phyloP scores from a whole-genome alignment of 2,329 filamentous ascomycete species.

The Fusarium sp. region DNA sequence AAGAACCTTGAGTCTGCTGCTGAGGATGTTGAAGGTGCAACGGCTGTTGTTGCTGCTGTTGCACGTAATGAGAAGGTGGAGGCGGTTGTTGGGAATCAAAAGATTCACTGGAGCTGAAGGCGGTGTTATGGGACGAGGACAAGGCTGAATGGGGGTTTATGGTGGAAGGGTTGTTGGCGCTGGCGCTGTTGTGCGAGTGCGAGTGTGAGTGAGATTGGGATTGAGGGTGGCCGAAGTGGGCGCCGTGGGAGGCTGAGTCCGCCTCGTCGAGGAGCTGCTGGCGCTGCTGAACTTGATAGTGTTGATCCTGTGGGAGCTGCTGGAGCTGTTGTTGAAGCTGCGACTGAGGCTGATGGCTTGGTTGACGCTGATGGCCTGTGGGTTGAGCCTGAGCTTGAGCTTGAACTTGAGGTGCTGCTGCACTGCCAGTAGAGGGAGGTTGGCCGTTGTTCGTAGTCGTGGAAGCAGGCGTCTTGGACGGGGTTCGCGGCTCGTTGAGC shows the following conservation, averaged over 20 bases:
- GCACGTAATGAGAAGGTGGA: constrained; percentile 42
- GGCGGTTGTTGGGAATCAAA: constrained; percentile 51
- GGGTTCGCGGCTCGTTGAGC: constrained; percentile 58
- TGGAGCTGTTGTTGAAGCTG: constrained; percentile 23
- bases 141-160: constrained; percentile 59
- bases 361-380: constrained; percentile 35
- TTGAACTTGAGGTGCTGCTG: constrained; percentile 29
- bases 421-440: constrained; percentile 39
- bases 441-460: constrained; percentile 21
- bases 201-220: constrained; percentile 23
- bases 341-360: constrained; percentile 27
- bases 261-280: constrained; percentile 43
- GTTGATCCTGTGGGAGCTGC: constrained; percentile 32
- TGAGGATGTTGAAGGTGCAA: constrained; percentile 44
- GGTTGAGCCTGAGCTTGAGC: constrained; percentile 5
- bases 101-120: constrained; percentile 61
- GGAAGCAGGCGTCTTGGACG: constrained; percentile 39
- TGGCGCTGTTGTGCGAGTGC: constrained; percentile 19
- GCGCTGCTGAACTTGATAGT: constrained; percentile 36
- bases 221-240: constrained; percentile 35
- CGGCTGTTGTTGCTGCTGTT: constrained; percentile 45
- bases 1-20: constrained; percentile 32
- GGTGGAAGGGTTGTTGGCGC: constrained; percentile 40
- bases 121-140: constrained; percentile 52
- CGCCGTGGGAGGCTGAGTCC: constrained; percentile 47